A percentile compares a stretch with the other conserved stretches of the same genome.
Evolutionary conservation across 2,329 filamentous ascomycete species (phyloP).

Genomic region (Teratosphaeria destructans): DNA sequence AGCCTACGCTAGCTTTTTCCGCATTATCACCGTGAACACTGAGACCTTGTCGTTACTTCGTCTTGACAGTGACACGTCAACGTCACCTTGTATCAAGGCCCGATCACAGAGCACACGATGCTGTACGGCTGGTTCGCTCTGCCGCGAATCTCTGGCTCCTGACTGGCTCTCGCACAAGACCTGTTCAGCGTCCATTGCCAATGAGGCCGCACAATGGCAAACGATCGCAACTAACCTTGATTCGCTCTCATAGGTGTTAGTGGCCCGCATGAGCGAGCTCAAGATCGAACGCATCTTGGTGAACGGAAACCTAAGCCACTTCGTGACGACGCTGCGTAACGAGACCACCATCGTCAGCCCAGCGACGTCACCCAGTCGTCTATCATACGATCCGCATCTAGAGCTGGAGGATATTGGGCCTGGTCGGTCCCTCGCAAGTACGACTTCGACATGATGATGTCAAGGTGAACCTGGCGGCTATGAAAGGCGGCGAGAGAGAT

Average conservation of each 20-base stretch:
- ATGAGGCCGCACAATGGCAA: not conserved
- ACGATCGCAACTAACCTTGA: not conserved
- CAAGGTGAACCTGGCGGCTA: conserved; percentile 14
- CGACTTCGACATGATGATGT: conserved; percentile 3
- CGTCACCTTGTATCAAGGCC: conserved; percentile 16
- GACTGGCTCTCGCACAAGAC: not conserved
- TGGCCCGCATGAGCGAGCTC: not conserved
- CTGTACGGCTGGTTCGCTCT: not conserved
- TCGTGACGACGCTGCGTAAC: not conserved
- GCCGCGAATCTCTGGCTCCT: too few species aligned
- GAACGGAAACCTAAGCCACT: not conserved
- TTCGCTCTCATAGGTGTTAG: not conserved
- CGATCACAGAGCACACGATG: not conserved
- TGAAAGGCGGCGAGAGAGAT: conserved; percentile 23
- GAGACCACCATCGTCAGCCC: not conserved
- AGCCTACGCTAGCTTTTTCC: conserved; percentile 14
- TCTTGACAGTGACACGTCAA: conserved; percentile 10
- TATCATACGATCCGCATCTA: conserved; percentile 17
- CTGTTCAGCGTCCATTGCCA: not conserved
- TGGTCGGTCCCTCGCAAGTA: conserved; percentile 4
- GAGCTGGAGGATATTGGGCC: conserved; percentile 15
- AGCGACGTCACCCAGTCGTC: not conserved
- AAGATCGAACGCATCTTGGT: not conserved
- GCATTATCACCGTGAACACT: conserved; percentile 14
- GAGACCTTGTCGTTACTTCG: conserved; percentile 18